A percentile compares a stretch with the other conserved stretches of the same genome.
phyloP scores from a whole-genome alignment of 2,329 filamentous ascomycete species.

The Beauveria sp. region DNA sequence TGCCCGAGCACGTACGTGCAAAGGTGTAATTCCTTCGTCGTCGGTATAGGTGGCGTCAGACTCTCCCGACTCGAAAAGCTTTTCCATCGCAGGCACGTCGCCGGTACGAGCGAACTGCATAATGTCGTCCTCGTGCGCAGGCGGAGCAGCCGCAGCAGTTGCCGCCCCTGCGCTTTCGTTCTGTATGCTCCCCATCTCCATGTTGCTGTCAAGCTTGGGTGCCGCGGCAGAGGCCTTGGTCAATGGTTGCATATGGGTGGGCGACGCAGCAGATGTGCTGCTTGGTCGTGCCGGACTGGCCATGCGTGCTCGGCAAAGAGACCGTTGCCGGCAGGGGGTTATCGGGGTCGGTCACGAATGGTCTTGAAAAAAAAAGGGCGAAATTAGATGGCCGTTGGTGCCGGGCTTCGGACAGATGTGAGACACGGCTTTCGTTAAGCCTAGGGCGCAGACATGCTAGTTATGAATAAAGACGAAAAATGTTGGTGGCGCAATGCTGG shows the following conservation, averaged over 20 bases:
- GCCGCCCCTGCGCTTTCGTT: constrained; percentile 27
- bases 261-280: constrained; percentile 29
- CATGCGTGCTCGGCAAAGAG: constrained; percentile 25
- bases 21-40: constrained; percentile 86
- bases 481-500: neutral
- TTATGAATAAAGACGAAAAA: neutral
- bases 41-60: constrained; percentile 78
- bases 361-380: neutral
- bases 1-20: constrained; percentile 61
- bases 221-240: constrained; percentile 45
- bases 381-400: neutral
- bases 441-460: neutral
- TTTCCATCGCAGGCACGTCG: constrained; percentile 79
- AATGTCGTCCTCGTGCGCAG: constrained; percentile 61
- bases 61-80: constrained; percentile 75
- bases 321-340: neutral
- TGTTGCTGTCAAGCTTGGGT: constrained; percentile 49
- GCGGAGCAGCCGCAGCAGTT: constrained; percentile 14
- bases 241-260: constrained; percentile 46
- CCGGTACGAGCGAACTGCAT: constrained; percentile 93
- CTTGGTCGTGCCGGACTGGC: constrained; percentile 30
- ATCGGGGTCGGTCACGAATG: neutral
- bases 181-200: constrained; percentile 47
- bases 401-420: neutral
- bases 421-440: neutral